phyloP scores from a whole-genome alignment of 2,329 filamentous ascomycete species.

The Fusarium heterosporum region DNA sequence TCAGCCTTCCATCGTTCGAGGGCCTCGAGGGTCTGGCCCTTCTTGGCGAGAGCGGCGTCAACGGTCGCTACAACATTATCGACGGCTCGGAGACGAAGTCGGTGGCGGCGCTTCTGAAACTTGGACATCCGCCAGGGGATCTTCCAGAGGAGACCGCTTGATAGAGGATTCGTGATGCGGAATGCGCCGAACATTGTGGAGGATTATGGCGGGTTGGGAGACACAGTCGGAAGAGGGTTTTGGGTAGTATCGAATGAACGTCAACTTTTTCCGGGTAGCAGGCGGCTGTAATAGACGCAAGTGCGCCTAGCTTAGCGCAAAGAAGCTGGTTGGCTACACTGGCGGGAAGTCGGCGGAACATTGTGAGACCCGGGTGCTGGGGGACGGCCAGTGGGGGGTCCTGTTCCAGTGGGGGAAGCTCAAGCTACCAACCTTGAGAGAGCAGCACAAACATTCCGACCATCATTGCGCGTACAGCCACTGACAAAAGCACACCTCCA shows the following conservation, averaged over 20 bases:
- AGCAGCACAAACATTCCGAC: slow-evolving; percentile 1
- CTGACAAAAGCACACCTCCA: not conserved
- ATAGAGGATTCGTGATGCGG: slow-evolving; percentile 80
- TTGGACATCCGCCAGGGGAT: slow-evolving; percentile 94
- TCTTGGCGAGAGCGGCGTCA: slow-evolving; percentile 79
- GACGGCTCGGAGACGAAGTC: slow-evolving; percentile 83
- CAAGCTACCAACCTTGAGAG: slow-evolving; percentile 1
- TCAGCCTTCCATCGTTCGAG: slow-evolving; percentile 92
- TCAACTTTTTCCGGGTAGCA: slow-evolving; percentile 41
- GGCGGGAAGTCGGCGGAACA: slow-evolving; percentile 45
- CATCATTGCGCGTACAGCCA: not conserved
- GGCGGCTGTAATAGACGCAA: slow-evolving; percentile 34
- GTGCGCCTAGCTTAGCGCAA: slow-evolving; percentile 10
- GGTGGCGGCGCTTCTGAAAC: slow-evolving; percentile 90
- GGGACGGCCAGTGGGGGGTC: slow-evolving; percentile 13
- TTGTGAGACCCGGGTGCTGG: slow-evolving; percentile 39
- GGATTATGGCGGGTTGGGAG: slow-evolving; percentile 21
- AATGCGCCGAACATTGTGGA: slow-evolving; percentile 83
- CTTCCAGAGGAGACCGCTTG: slow-evolving; percentile 92
- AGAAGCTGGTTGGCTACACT: slow-evolving; percentile 26
- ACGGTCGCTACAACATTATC: slow-evolving; percentile 89
- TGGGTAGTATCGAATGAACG: slow-evolving; percentile 36
- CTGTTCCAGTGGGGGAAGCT: slow-evolving; percentile 4
- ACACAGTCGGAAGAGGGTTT: slow-evolving; percentile 24
- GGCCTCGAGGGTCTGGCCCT: slow-evolving; percentile 78